Base-by-base conservation (phyloP, 2,329 filamentous ascomycete genomes). In the Paecilomyces niveus region DNA sequence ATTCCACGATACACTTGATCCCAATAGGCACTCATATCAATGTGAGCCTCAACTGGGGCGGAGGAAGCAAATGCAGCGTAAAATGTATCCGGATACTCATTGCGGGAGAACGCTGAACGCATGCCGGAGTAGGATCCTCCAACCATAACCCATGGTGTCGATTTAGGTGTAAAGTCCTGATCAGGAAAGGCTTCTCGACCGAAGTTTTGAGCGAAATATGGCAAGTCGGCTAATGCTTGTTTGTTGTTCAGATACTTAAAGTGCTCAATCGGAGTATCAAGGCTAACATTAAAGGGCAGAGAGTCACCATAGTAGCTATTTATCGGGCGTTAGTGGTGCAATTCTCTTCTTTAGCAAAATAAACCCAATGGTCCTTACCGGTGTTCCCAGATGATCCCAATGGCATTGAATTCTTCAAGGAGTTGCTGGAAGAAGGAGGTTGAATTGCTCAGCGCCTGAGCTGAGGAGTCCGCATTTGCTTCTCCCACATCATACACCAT, bases 21-120 rank as follows among this genome's bases (percentile, higher is more conserved):
- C 56, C 73, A 82, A 64, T 82, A 83, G 22, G 74, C 67, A n/a
- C 74, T 76, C 76, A 81, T 80, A 58, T 82, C 74, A n/a, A 78
- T 63, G 4, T 67, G 70, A 2, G 80, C 79, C 62, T 84, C 69
- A 0, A 81, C 75, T 0, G 76, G 76, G 7, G 76, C 75, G 0
- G 74, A 77, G 0, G 76, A 76, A 1, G 76, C 69, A 61, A 64
- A 77, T 0, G 76, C 67, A 1, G 75, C 75, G 54, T 69, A 75
- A 32, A 78, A 72, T 4, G 70, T 75, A 1, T 76, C 72, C 1
- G 75, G 75, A 54, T 78, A 78, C 50, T 73, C 63, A 11, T 76
- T 67, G n/a, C 78, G 73, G 22, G 72, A 72, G 58, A 80, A 75
- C 0, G 77, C 77, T 1, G 76, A 68, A 33, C 77, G 71, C 59